phyloP scores from a whole-genome alignment of 352 stramenopile genomes.

The Phytophthora pseudosyringae region DNA sequence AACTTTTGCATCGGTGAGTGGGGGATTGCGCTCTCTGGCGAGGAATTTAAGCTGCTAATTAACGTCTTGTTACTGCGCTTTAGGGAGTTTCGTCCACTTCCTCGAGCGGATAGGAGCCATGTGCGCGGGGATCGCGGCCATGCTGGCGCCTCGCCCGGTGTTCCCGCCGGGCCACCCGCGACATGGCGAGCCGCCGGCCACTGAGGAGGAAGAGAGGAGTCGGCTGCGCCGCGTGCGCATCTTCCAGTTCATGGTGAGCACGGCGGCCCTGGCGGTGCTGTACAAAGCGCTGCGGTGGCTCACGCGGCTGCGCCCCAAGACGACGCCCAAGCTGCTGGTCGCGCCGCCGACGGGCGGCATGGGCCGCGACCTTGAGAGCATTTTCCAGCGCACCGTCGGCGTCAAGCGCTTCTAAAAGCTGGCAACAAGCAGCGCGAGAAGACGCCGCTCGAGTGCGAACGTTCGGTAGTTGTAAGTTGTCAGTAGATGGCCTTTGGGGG shows the following conservation, averaged over 20 bases:
- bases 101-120: conserved; percentile 84
- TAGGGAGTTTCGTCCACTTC: conserved; percentile 84
- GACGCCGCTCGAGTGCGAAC: neutral
- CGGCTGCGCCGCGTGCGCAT: conserved; percentile 74
- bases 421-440: neutral
- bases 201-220: conserved; percentile 79
- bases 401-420: conserved; percentile 34
- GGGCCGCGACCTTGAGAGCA: conserved; percentile 62
- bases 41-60: no score
- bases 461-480: conserved; percentile 14
- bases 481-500: neutral
- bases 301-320: conserved; percentile 46
- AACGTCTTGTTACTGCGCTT: neutral
- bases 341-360: conserved; percentile 33
- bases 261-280: conserved; percentile 53
- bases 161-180: conserved; percentile 80
- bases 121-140: conserved; percentile 69
- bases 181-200: conserved; percentile 63
- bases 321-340: conserved; percentile 43
- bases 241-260: conserved; percentile 81
- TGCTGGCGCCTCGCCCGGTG: conserved; percentile 65
- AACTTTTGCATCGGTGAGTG: conserved; percentile 73
- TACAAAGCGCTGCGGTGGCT: conserved; percentile 74
- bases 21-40: no score
- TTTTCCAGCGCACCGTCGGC: conserved; percentile 72